Base-by-base conservation (phyloP, 2,329 filamentous ascomycete species). In the Ciborinia camelliae region DNA sequence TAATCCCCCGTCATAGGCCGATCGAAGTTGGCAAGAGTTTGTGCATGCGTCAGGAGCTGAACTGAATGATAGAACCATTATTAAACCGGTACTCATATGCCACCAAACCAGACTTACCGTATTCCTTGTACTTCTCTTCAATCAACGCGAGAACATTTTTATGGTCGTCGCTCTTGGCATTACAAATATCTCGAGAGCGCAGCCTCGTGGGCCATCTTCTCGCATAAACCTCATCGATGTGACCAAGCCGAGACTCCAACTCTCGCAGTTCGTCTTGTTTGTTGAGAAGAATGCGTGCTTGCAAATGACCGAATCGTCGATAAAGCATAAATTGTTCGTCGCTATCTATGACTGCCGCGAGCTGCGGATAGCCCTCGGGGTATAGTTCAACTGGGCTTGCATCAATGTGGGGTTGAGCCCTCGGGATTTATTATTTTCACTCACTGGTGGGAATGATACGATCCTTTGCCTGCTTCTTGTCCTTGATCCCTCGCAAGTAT, bases 251-350 rank as follows among this genome's bases (percentile, higher is more conserved):
- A 12, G 28, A 4, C 35, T 71, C 70, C 2, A 70, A 28, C 15
- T 43, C 62, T 43, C 67, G 20, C 10, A 71, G 18, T 54, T 68
- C 60, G 43, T 69, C 68, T 64, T 71, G 68, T 51, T 69, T 71
- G 10, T 70, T 35, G 7, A 71, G 48, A 0, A 80, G 52, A 0
- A 80, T 52, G 0, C 79, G 71, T 1, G 75, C 68, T 54, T 78
- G 76, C 0, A 80, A 65, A 52, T 73, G 77, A 3, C 77, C 77
- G 58, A 79, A 80, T 0, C 76, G 71, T 7, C 78, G 73, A 65
- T 77, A 80, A 2, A 80, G 65, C 70, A 75, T 76, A 55, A 79
- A 79, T 35, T 73, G 71, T 28, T 78, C 75, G 61, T 78, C 74
- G 62, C 76, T 77, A 63, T 78, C 73, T 1, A 77, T 68, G 60